Evolutionary conservation across 164 flowering plant species (phyloP), one percentile per base, ranked within the genome.

Genomic region (Magnolia sinica): DNA sequence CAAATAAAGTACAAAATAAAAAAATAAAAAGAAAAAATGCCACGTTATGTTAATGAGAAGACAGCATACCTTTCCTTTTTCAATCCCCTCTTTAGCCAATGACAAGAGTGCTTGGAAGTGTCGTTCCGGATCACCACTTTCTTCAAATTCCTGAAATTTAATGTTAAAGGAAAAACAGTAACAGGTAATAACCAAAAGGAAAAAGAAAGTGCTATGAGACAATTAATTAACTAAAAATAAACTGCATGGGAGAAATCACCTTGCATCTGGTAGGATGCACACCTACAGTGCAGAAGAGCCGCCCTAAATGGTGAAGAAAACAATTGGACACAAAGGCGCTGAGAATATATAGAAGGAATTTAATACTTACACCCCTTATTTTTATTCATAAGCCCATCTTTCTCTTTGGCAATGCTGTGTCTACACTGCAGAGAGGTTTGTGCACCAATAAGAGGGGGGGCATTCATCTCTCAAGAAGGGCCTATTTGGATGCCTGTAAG

Each of bases 221-320:
- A 18, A 24, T 55, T n/a, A 18, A 24, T 55, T n/a, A 70, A 45
- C 37, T 55, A 31, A 4, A 58, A 68, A 22, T 45, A 50, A 37
- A 23, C 37, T 65, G 70, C 68, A 73, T 50, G 13, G 18, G 6
- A 68, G 59, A 27, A 50, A 19, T 16, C 51, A 95, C 98, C 78
- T 88, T 90, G 90, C 98, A 93, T 85, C 98, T 87, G 20, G 99
- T 96, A 50, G 99, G 99, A 79, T 96, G 99, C 78, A 96, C 99
- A 14, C 98, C 99, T 70, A 96, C 97, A 0, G 99, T 96, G 73
- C 99, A 96, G 76, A 92, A 96, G 75, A 96, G 95, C 84, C 98
- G 86, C 70, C 92, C 99, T 95, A 85, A 73, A 78, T 67, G 16
- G 13, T 13, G 13, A 55, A 55, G 18, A 55, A 74, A 49, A 72